Conservation (phyloP, 352 stramenopile species). For the Thalassiosira exigua region DNA sequence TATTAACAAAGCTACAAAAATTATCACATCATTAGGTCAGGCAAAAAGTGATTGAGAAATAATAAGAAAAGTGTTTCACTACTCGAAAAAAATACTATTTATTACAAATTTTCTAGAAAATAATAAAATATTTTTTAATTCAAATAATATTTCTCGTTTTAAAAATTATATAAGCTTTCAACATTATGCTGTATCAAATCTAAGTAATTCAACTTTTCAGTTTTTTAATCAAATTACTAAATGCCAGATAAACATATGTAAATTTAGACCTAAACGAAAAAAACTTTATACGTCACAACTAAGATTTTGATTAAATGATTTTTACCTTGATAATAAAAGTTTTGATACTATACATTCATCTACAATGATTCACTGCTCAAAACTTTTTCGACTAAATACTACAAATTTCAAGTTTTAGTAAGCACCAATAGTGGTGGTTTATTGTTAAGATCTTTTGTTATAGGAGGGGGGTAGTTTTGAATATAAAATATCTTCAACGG, state of each 20-base stretch:
- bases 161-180: slow-evolving; percentile 47
- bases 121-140: slow-evolving; percentile 35
- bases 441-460: too few relatives aligned
- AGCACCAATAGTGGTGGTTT: slow-evolving; percentile 45
- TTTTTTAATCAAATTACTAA: slow-evolving; percentile 58
- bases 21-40: slow-evolving; percentile 24
- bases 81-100: slow-evolving; percentile 52
- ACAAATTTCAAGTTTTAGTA: slow-evolving; percentile 63
- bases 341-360: slow-evolving; percentile 43
- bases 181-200: slow-evolving; percentile 31
- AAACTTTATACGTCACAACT: slow-evolving; percentile 61
- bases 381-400: slow-evolving; percentile 39
- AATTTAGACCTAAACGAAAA: slow-evolving; percentile 34
- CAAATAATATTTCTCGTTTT: slow-evolving; percentile 26
- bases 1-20: slow-evolving; percentile 36
- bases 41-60: slow-evolving; percentile 43
- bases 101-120: slow-evolving; percentile 28
- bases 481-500: slow-evolving; percentile 52
- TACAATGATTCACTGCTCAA: slow-evolving; percentile 52
- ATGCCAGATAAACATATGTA: slow-evolving; percentile 17
- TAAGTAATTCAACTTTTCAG: slow-evolving; percentile 59
- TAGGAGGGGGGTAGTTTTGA: too few relatives aligned
- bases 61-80: slow-evolving; percentile 43
- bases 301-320: slow-evolving; percentile 61
- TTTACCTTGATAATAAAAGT: slow-evolving; percentile 45